Percentiles rank a stretch among this genome's conserved stretches.
These are phyloP conservation scores for Cladosporium sp. DNA, from an alignment of 2,329 filamentous ascomycete genomes.

Conservation along the genomic window DNA sequence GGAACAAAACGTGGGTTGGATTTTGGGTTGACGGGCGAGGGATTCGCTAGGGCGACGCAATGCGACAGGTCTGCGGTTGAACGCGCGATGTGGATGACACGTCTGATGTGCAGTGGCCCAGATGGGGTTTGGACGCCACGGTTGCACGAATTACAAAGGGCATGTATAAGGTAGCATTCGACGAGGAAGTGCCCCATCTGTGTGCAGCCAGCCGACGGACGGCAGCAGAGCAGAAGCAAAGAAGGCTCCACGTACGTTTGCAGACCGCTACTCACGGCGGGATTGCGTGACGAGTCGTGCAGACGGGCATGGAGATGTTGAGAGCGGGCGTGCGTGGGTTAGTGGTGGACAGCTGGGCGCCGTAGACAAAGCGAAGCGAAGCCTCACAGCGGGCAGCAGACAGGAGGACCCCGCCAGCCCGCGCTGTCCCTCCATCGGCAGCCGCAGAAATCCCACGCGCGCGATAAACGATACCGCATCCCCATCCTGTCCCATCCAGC, in stretches of 20 bases:
- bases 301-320: background rate
- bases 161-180: background rate
- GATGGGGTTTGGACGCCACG: conserved; percentile 1
- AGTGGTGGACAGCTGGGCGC: too few relatives aligned
- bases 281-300: conserved; percentile 11
- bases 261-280: conserved; percentile 7
- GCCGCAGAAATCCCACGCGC: background rate
- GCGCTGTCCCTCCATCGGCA: background rate
- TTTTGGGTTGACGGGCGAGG: background rate
- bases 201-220: background rate
- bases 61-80: conserved; percentile 4
- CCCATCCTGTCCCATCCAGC: too few relatives aligned
- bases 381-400: background rate
- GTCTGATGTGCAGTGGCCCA: background rate
- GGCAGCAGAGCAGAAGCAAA: background rate
- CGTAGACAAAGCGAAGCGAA: background rate
- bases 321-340: too few relatives aligned
- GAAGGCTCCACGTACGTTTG: background rate
- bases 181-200: background rate
- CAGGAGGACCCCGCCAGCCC: background rate
- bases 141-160: background rate
- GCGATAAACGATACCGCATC: background rate
- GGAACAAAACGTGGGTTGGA: background rate
- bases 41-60: background rate
- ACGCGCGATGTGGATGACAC: background rate